A percentile compares a stretch with the other conserved stretches of the same genome.
These are phyloP conservation scores for Penicillium sp. DNA, from an alignment of 2,329 filamentous ascomycete species.

Conservation along the genomic window DNA sequence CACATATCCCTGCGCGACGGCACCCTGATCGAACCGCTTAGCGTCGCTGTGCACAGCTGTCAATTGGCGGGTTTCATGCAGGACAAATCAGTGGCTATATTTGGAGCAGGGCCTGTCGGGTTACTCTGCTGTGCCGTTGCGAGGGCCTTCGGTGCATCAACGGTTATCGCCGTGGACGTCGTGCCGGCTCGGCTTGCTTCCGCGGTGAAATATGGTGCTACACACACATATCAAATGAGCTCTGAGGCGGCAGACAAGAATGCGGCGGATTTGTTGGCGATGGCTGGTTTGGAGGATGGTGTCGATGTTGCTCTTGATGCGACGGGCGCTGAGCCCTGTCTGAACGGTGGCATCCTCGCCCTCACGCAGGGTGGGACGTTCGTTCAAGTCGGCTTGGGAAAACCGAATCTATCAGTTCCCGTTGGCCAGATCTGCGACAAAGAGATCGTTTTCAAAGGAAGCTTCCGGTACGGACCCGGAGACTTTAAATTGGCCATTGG, in stretches of 20 bases:
- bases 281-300: slow-evolving; percentile 52
- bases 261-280: slow-evolving; percentile 54
- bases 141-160: slow-evolving; percentile 66
- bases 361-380: slow-evolving; percentile 62
- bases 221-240: slow-evolving; percentile 49
- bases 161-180: slow-evolving; percentile 73
- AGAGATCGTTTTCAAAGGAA: slow-evolving; percentile 73
- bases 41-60: slow-evolving; percentile 72
- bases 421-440: slow-evolving; percentile 77
- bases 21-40: slow-evolving; percentile 74
- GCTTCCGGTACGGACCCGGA: slow-evolving; percentile 74
- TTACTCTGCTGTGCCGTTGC: slow-evolving; percentile 76
- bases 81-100: slow-evolving; percentile 68
- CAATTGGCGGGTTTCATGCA: slow-evolving; percentile 61
- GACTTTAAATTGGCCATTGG: slow-evolving; percentile 75
- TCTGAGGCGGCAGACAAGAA: slow-evolving; percentile 58
- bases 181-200: slow-evolving; percentile 56
- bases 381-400: slow-evolving; percentile 79
- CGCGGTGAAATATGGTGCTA: slow-evolving; percentile 55
- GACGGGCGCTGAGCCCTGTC: slow-evolving; percentile 63
- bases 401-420: slow-evolving; percentile 56
- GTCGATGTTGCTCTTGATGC: slow-evolving; percentile 70
- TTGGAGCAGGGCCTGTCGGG: slow-evolving; percentile 76
- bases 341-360: slow-evolving; percentile 60
- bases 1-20: slow-evolving; percentile 60